A percentile compares a stretch with the other conserved stretches of the same genome.
These are phyloP conservation scores for Lodderomyces elongisporus DNA, from an alignment of 1,139 yeast species.

Conservation along the genomic window DNA sequence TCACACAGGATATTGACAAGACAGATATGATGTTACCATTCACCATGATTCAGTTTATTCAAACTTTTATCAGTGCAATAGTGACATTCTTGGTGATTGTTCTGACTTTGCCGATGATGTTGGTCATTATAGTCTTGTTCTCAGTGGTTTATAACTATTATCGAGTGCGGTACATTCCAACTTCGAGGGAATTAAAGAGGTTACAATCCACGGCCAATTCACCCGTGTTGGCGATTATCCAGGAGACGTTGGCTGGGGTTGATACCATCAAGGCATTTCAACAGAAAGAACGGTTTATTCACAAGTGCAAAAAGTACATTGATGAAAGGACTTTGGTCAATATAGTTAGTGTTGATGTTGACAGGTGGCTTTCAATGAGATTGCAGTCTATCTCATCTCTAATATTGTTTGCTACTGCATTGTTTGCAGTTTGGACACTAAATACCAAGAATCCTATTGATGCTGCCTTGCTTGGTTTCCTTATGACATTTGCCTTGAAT, in stretches of 20 bases:
- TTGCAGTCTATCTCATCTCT: constrained; percentile 50
- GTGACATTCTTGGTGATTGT: constrained; percentile 63
- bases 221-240: constrained; percentile 53
- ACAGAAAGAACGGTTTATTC: constrained; percentile 42
- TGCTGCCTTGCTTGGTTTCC: constrained; percentile 67
- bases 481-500: constrained; percentile 54
- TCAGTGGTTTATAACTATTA: constrained; percentile 54
- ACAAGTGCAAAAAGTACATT: constrained; percentile 31
- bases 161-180: constrained; percentile 27
- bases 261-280: constrained; percentile 63
- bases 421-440: constrained; percentile 40
- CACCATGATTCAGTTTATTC: constrained; percentile 47
- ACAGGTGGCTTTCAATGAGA: constrained; percentile 72
- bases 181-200: constrained; percentile 40
- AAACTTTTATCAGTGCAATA: constrained; percentile 55
- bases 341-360: constrained; percentile 56
- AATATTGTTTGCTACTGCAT: constrained; percentile 46
- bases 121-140: constrained; percentile 39
- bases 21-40: constrained; percentile 70
- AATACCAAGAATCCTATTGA: constrained; percentile 27
- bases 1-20: constrained; percentile 79
- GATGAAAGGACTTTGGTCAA: constrained; percentile 5
- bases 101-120: constrained; percentile 49
- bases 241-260: constrained; percentile 70
- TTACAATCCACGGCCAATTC: constrained; percentile 33